Base-by-base conservation (phyloP, 257 asterid species). In the Ilex asprella region DNA sequence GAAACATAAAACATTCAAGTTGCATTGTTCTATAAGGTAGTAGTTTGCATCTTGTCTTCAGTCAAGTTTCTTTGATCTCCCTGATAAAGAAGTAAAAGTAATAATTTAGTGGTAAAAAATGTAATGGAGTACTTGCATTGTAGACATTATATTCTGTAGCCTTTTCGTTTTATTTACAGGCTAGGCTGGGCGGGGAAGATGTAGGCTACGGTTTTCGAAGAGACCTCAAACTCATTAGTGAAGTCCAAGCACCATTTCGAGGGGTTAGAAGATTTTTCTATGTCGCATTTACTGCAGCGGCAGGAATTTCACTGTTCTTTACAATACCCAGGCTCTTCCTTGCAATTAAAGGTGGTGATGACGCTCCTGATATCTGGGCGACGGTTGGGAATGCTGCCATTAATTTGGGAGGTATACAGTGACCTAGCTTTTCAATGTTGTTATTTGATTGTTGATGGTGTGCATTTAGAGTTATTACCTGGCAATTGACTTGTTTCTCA, bases 201-300 rank as follows among this genome's bases (percentile, higher is more conserved):
- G 64, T 89, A 67, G 99, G 99, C 55, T 81, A 81, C 70, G 41
- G 99, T 70, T 92, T 92, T 66, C 82, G 97, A 61, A 84, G 99
- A 79, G 99, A 92, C 79, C 95, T 92, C 13, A 92, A 89, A 78
- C 96, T 89, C 70, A 92, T 92, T 49, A 83, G 97, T 74, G 99
- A 92, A 79, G 99, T 92, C 70, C 99, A 92, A 84, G 97, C 99
- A 55, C 99, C 99, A 43, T 92, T 92, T 67, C 91, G 99, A 44
- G 99, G 99, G 31, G 75, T 92, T 67, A 82, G 96, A 30, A 84
- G 75, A 66, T 92, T 92, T 71, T 92, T 92, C 78, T 92, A 86
- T 68, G 87, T 89, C 76, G 95, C 97, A 50, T 71, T 92, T 55
- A 77, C 81, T 12, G 95, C 95, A 29, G 99, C 97, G 51, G 97